phyloP scores from a whole-genome alignment of 2,329 filamentous ascomycete genomes.

The Beauveria scarabaeidicola region DNA sequence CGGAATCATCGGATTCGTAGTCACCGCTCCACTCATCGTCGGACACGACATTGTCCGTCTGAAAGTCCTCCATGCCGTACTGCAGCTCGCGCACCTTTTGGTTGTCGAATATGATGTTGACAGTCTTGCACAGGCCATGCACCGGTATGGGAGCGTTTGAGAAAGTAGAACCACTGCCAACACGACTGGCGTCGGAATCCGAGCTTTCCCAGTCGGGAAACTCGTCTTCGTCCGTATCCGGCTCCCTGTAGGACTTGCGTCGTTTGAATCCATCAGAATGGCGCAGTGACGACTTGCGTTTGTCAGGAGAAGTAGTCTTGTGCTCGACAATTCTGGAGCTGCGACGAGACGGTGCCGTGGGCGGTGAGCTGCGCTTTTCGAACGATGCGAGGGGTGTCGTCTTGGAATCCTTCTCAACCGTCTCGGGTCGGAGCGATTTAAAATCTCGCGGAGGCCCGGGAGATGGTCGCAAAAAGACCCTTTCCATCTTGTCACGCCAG shows the following conservation, averaged over 20 bases:
- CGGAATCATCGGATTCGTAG: constrained; percentile 36
- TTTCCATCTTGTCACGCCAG: constrained; percentile 65
- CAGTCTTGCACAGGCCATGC: constrained; percentile 62
- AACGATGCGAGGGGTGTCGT: neutral
- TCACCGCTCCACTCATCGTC: constrained; percentile 52
- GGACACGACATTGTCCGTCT: constrained; percentile 49
- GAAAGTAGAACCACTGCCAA: constrained; percentile 7
- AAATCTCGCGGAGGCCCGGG: constrained; percentile 28
- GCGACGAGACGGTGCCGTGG: constrained; percentile 25
- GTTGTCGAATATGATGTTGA: constrained; percentile 68
- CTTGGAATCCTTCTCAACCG: constrained; percentile 5
- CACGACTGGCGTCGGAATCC: constrained; percentile 9
- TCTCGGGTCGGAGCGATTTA: constrained; percentile 17
- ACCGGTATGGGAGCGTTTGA: constrained; percentile 20
- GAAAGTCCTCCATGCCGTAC: constrained; percentile 64
- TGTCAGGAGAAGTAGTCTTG: constrained; percentile 16
- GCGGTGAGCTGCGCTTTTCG: constrained; percentile 12
- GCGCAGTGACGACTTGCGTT: constrained; percentile 4
- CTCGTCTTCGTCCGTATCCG: constrained; percentile 37
- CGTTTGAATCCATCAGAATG: neutral
- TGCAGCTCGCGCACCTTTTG: constrained; percentile 61
- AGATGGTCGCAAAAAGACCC: constrained; percentile 51
- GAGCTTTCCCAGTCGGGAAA: constrained; percentile 18
- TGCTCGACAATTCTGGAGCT: constrained; percentile 28
- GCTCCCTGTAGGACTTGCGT: constrained; percentile 33